These are phyloP conservation scores for Pleurotus platypus DNA, from an alignment of 768 basidiomycete species.

Conservation along the genomic window DNA sequence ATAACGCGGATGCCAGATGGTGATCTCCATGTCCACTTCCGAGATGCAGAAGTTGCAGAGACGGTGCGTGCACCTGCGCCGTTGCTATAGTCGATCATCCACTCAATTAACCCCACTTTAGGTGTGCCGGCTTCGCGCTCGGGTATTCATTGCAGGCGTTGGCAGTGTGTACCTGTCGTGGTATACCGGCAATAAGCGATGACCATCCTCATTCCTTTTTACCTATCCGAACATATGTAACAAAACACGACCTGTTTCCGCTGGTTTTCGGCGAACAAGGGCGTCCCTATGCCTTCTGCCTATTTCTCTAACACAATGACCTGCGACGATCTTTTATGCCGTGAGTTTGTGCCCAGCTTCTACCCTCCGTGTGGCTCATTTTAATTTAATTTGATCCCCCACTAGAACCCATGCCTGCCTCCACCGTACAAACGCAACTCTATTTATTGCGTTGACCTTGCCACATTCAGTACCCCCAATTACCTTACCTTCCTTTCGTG, in stretches of 20 bases:
- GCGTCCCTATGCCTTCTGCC: neutral
- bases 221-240: conserved; percentile 3
- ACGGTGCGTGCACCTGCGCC: conserved; percentile 45
- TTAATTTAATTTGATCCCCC: neutral
- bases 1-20: conserved; percentile 74
- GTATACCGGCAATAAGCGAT: conserved; percentile 54
- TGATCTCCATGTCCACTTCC: conserved; percentile 75
- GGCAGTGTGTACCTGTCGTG: conserved; percentile 80
- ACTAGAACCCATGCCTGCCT: neutral
- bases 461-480: neutral
- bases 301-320: neutral
- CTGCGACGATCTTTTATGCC: conserved; percentile 7
- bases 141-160: conserved; percentile 69
- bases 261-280: too few species aligned
- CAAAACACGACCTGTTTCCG: neutral
- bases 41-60: conserved; percentile 74
- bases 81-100: neutral
- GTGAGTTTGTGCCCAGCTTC: neutral
- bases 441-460: neutral
- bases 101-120: conserved; percentile 20
- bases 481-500: neutral
- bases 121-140: conserved; percentile 78
- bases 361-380: neutral
- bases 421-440: neutral
- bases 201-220: neutral